phyloP scores from a whole-genome alignment of 2,329 filamentous ascomycete species.

The Plenodomus biglobosus region DNA sequence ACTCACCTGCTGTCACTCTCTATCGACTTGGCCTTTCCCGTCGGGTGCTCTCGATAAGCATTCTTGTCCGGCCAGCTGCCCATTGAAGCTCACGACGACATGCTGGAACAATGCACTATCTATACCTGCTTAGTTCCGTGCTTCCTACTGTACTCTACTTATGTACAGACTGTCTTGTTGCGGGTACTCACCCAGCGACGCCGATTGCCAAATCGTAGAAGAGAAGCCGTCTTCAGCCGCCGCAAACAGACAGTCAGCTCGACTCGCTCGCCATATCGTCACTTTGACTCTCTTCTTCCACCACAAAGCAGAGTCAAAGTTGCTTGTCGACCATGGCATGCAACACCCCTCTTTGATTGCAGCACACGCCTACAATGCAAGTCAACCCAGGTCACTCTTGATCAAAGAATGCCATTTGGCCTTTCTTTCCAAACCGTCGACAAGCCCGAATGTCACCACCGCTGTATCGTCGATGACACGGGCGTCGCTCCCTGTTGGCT shows the following conservation, averaged over 20 bases:
- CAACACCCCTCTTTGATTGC: slow-evolving; percentile 10
- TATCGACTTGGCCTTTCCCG: background rate
- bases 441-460: slow-evolving; percentile 11
- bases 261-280: too few relatives aligned
- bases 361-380: slow-evolving; percentile 6
- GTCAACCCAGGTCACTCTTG: too few relatives aligned
- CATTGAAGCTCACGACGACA: too few relatives aligned
- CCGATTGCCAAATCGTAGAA: background rate
- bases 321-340: too few relatives aligned
- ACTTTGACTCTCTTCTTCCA: slow-evolving; percentile 18
- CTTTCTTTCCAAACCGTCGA: background rate
- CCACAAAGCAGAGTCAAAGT: slow-evolving; percentile 18
- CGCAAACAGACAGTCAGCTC: slow-evolving; percentile 21
- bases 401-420: too few relatives aligned
- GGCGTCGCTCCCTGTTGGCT: slow-evolving; percentile 9
- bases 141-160: background rate
- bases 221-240: slow-evolving; percentile 3
- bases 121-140: too few relatives aligned
- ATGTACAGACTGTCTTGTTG: background rate
- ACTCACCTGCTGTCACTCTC: background rate
- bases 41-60: too few relatives aligned
- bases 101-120: too few relatives aligned
- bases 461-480: slow-evolving; percentile 16
- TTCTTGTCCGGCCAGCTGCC: too few relatives aligned
- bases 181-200: background rate